These are phyloP conservation scores for Cordyceps cateniannulata DNA, from an alignment of 2,329 filamentous ascomycete genomes.

Conservation along the genomic window DNA sequence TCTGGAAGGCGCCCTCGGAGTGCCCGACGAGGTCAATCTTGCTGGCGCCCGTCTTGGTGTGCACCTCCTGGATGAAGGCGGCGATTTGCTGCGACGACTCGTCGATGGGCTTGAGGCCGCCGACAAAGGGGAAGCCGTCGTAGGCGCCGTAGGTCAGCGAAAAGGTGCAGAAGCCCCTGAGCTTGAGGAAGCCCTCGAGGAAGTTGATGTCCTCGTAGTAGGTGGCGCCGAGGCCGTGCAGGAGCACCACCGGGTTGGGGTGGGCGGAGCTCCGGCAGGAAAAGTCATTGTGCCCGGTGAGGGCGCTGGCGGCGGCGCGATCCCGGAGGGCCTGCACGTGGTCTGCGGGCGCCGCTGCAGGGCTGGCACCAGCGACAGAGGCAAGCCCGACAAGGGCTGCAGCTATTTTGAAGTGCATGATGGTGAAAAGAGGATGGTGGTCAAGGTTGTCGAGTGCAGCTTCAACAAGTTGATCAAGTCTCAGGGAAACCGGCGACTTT, in stretches of 20 bases:
- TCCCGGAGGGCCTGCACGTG: not conserved
- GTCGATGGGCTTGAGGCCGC: constrained; percentile 17
- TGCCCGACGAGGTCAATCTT: constrained; percentile 20
- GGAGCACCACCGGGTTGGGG: constrained; percentile 18
- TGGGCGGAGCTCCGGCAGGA: constrained; percentile 13
- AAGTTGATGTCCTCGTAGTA: constrained; percentile 16
- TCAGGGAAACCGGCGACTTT: not conserved
- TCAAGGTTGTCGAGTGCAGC: not conserved
- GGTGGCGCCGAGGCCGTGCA: constrained; percentile 19
- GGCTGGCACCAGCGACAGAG: not conserved
- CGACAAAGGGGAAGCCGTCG: constrained; percentile 15
- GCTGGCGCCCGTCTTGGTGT: constrained; percentile 14
- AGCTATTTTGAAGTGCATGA: not conserved
- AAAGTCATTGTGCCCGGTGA: constrained; percentile 15
- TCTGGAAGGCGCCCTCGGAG: constrained; percentile 19
- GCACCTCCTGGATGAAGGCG: constrained; percentile 16
- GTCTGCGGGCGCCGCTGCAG: not conserved
- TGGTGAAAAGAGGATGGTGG: not conserved
- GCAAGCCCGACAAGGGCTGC: not conserved
- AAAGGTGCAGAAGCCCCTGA: constrained; percentile 17
- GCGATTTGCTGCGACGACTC: constrained; percentile 17
- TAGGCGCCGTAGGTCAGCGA: constrained; percentile 18
- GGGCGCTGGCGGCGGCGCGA: no score
- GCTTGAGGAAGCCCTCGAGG: constrained; percentile 16
- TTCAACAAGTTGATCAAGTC: not conserved